These are phyloP conservation scores for Rhizophagus clarus DNA, from an alignment of 192 early-diverging fungal genomes.

Conservation along the genomic window DNA sequence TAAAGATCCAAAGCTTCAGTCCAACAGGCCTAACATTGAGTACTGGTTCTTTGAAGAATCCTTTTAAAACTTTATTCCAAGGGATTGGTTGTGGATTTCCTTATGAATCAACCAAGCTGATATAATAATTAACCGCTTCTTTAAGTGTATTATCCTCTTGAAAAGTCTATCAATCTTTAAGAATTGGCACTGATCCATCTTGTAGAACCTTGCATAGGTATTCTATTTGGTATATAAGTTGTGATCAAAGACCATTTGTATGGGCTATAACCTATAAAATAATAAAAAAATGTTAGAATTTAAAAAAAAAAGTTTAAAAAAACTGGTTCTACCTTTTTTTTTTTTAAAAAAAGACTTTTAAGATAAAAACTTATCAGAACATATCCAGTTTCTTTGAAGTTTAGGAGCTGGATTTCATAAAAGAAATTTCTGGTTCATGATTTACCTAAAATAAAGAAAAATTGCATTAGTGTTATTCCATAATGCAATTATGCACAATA, in stretches of 20 bases:
- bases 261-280: too few species aligned
- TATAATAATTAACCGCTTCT: slow-evolving; percentile 43
- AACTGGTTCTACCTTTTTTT: too few species aligned
- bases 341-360: too few species aligned
- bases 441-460: too few species aligned
- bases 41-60: slow-evolving; percentile 54
- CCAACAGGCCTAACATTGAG: slow-evolving; percentile 63
- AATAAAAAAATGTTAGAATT: too few species aligned
- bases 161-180: slow-evolving; percentile 55
- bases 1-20: slow-evolving; percentile 59
- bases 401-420: too few species aligned
- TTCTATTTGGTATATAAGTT: slow-evolving; percentile 51
- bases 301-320: too few species aligned
- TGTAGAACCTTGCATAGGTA: slow-evolving; percentile 55
- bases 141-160: slow-evolving; percentile 46
- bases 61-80: slow-evolving; percentile 50
- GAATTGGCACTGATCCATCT: slow-evolving; percentile 54
- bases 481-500: too few species aligned
- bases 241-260: slow-evolving; percentile 53
- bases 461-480: too few species aligned
- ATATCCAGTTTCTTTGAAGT: too few species aligned
- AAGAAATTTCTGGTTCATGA: too few species aligned
- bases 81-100: slow-evolving; percentile 42
- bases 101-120: slow-evolving; percentile 40
- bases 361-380: too few species aligned